phyloP scores from a whole-genome alignment of 1,139 yeast genomes.

The Saccharomyces hybrid region DNA sequence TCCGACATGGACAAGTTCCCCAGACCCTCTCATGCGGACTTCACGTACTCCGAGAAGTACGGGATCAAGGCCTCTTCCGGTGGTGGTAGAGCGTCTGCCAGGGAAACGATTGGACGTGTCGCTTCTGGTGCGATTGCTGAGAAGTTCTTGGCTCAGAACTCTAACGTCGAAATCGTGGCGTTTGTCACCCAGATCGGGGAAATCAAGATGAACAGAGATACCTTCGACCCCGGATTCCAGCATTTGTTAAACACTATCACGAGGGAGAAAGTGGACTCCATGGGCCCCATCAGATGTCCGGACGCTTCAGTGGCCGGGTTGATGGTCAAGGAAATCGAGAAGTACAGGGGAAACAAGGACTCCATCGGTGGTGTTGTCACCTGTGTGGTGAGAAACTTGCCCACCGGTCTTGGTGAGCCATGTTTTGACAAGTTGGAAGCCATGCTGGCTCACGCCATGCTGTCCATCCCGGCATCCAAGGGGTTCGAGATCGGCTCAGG shows the following conservation, averaged over 20 bases:
- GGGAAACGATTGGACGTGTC: constrained; percentile 96
- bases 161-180: constrained; percentile 89
- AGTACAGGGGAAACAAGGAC: constrained; percentile 78
- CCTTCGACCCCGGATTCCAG: constrained; percentile 57
- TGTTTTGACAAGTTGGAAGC: constrained; percentile 96
- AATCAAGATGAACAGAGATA: constrained; percentile 66
- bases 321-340: constrained; percentile 83
- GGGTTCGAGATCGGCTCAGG: constrained; percentile 98
- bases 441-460: constrained; percentile 90
- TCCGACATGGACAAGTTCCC: constrained; percentile 92
- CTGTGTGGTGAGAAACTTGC: constrained; percentile 89
- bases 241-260: constrained; percentile 65
- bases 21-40: constrained; percentile 97
- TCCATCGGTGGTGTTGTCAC: constrained; percentile 97
- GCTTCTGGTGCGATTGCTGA: constrained; percentile 99
- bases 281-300: constrained; percentile 93
- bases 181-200: constrained; percentile 88
- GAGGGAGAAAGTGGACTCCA: constrained; percentile 77
- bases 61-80: constrained; percentile 92
- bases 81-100: constrained; percentile 94
- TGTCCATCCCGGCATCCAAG: constrained; percentile 93
- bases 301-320: constrained; percentile 60
- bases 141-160: constrained; percentile 67
- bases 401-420: constrained; percentile 94
- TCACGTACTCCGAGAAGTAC: constrained; percentile 82